phyloP scores from a whole-genome alignment of 75 land plant species.

The Selaginella tamariscina region DNA sequence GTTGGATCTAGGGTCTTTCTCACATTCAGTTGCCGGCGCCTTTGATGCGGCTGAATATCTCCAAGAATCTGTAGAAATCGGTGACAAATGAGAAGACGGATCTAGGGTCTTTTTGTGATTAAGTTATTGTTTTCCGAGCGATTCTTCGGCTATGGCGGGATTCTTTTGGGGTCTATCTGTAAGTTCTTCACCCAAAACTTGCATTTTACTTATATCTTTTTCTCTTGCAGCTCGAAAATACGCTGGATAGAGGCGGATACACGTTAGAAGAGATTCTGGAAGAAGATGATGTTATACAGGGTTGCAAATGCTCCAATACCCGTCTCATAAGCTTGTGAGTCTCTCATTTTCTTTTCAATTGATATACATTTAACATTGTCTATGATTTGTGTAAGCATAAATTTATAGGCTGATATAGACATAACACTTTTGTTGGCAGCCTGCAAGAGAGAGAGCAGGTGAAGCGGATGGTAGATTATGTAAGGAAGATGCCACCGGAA shows the following conservation, averaged over 20 bases:
- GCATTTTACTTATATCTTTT: background rate
- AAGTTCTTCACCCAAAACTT: background rate
- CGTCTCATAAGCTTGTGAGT: conserved; percentile 89
- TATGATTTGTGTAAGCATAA: background rate
- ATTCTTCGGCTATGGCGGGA: background rate
- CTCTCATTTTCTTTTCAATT: conserved; percentile 1
- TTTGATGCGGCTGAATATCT: too few species aligned
- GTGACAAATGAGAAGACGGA: too few species aligned
- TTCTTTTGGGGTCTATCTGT: background rate
- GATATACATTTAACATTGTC: background rate
- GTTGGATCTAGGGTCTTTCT: too few species aligned
- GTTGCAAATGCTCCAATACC: conserved; percentile 81
- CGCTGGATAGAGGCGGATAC: conserved; percentile 70
- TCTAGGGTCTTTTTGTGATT: too few species aligned
- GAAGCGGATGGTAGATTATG: conserved; percentile 55
- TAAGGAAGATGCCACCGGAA: conserved; percentile 68
- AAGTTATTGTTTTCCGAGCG: too few species aligned
- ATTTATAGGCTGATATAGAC: too few species aligned
- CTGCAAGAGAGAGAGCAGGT: conserved; percentile 65
- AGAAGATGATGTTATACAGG: conserved; percentile 94
- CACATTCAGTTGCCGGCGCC: too few species aligned
- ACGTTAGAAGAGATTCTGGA: conserved; percentile 92
- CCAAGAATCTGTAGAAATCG: too few species aligned
- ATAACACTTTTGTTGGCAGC: conserved; percentile 44
- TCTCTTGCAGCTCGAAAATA: conserved; percentile 60